Evolutionary conservation across 345 rosid species (phyloP).

Genomic region (Gossypium anomalum): DNA sequence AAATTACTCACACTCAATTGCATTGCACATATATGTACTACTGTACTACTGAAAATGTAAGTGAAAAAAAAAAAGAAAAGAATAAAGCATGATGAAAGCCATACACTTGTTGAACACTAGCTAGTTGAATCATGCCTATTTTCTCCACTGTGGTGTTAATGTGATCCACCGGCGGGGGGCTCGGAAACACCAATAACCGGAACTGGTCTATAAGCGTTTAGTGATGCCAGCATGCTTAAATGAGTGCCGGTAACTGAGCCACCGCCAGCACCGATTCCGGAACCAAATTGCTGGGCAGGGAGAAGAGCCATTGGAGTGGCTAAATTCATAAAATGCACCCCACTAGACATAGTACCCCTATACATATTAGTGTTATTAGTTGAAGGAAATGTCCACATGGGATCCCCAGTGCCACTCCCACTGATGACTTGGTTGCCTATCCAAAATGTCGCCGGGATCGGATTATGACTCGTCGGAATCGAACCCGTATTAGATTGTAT

Average conservation of each 20-base stretch:
- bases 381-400: constrained; percentile 45
- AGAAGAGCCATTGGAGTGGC: constrained; percentile 65
- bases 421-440: constrained; percentile 36
- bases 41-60: constrained; percentile 5
- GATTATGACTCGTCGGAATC: constrained; percentile 42
- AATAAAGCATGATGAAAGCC: constrained; percentile 22
- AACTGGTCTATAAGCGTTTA: constrained; percentile 54
- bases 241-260: constrained; percentile 43
- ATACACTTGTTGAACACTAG: constrained; percentile 14
- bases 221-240: constrained; percentile 59
- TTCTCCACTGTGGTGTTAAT: constrained; percentile 44
- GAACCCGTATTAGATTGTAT: constrained; percentile 54
- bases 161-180: constrained; percentile 30
- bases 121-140: constrained; percentile 29
- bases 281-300: constrained; percentile 53
- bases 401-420: constrained; percentile 38
- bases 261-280: constrained; percentile 30
- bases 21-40: constrained; percentile 17
- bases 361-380: constrained; percentile 26
- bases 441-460: constrained; percentile 60
- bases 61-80: neutral
- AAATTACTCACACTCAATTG: constrained; percentile 15
- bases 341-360: constrained; percentile 39
- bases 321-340: constrained; percentile 76
- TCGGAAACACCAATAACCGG: constrained; percentile 23